Percentiles rank a stretch among this genome's conserved stretches.
Conservation (phyloP, 1,139 yeast species). For the Komagataea norvegica region DNA sequence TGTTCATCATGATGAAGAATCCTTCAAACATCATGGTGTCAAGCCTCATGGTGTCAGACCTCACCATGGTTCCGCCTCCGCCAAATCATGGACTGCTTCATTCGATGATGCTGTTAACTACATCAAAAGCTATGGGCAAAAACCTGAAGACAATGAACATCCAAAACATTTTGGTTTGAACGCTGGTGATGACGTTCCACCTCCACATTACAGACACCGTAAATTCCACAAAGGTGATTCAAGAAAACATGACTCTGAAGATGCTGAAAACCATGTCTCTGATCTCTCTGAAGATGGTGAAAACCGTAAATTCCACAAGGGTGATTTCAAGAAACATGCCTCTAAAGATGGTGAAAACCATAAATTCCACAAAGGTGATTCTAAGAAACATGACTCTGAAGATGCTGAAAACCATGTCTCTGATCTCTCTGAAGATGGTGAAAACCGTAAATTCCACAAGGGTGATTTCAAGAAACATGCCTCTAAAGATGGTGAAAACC, state of each 20-base stretch:
- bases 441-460: no score
- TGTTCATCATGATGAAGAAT: no score
- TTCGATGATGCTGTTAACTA: neutral
- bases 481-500: no score
- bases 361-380: neutral
- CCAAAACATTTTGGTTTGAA: no score
- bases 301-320: no score
- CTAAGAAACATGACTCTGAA: constrained; percentile 3
- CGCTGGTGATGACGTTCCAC: no score
- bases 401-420: constrained; percentile 16
- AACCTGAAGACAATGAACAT: neutral
- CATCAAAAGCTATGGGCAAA: constrained; percentile 1
- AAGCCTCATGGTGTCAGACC: neutral
- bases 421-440: no score
- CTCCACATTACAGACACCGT: no score
- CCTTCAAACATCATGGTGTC: neutral
- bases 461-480: no score
- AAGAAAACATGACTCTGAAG: constrained; percentile 3
- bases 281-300: no score
- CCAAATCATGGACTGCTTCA: neutral
- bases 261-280: constrained; percentile 17
- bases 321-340: no score
- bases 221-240: neutral
- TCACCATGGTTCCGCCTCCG: neutral
- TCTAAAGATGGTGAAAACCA: no score